Base-by-base conservation (phyloP, 768 basidiomycete species). In the Epithele typhae region DNA sequence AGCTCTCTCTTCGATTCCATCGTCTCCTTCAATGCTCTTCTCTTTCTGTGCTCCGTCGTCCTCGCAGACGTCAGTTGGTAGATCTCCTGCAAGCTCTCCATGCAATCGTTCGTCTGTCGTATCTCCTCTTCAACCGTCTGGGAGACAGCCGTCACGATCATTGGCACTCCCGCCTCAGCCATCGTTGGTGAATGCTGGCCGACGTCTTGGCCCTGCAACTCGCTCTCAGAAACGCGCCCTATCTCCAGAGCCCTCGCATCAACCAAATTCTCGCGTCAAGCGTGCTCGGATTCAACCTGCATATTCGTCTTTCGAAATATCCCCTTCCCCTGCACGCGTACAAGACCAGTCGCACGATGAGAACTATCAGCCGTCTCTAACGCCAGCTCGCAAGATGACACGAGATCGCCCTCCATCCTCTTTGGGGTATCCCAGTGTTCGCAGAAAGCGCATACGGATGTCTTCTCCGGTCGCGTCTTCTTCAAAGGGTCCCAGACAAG, bases 1-100 rank as follows among this genome's bases (percentile, higher is more conserved):
- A 8, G 47, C 41, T 25, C 44, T 56, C n/a, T 56, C 55, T 14
- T 51, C 51, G 22, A 22, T 51, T 17, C 45, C 48, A 21, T 45
- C 55, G 14, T 52, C 55, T 10, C 51, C 51, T 25, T 42, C 40
- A 19, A 22, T 37, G 8, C 30, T 33, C 25, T 37, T 47, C 14
- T 43, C 45, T 37, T 15, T 9, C 12, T 11, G 36, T 25, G 45
- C 34, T 21, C 34, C n/a, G 15, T 32, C 53, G 17, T 51, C 53
- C 22, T 48, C 49, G 15, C 49, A 50, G 43, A 51, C 49, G 11
- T 48, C n/a, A n/a, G n/a, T n/a, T n/a, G n/a, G n/a, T n/a, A n/a
- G n/a, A n/a, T n/a, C 49, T 18, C 43, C 19, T 19, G 43, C 25
- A 5, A 30, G n/a, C 2, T 34, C 43, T 11, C 22, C 25, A 36